Base-by-base conservation (phyloP, 495 filamentous ascomycete species). In the Podospora didyma region DNA sequence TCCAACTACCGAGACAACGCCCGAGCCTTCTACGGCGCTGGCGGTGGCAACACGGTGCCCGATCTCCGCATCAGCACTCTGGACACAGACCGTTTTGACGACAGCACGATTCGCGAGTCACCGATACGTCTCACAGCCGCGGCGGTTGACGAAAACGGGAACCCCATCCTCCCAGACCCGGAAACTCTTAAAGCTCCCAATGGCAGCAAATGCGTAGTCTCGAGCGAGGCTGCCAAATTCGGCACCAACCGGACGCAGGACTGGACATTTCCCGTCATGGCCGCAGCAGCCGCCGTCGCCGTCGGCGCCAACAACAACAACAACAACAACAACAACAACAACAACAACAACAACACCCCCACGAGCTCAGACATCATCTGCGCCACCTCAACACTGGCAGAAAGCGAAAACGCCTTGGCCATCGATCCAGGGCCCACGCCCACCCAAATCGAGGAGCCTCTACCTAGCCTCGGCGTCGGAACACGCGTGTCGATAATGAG, bases 1-100 rank as follows among this genome's bases (percentile, higher is more conserved):
- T 37, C 52, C 31, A 56, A 56, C 46, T 60, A 60, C 47, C 41
- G 31, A 1, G 58, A 60, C 46, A 55, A 56, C 17, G 26, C 53
- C 16, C 34, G 58, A 7, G 46, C 42, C 4, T 60, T 55, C 28
- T 60, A 60, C 44, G 51, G 53, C 19, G 22, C 37, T 16, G 5
- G 53, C 19, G 22, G 39, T 16, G 5, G 39, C 39, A 0, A 17
- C 39, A 42, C 9, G 3, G 26, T 31, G 39, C 3, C 39, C 12
- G n/a, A 42, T 17, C 12, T 20, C 45, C 21, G 17, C 42, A 2
- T 48, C 49, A 1, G 50, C 56, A 39, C 44, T 45, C 0, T 34
- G 20, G 4, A 9, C 24, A 41, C 44, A 20, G 17, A 45, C 7
- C n/a, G n/a, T 0, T 59, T 49, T 22, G 23, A 59, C 37, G 21